phyloP scores from a whole-genome alignment of 163 green algal genomes.

The Coccomyxa subellipsoidea region DNA sequence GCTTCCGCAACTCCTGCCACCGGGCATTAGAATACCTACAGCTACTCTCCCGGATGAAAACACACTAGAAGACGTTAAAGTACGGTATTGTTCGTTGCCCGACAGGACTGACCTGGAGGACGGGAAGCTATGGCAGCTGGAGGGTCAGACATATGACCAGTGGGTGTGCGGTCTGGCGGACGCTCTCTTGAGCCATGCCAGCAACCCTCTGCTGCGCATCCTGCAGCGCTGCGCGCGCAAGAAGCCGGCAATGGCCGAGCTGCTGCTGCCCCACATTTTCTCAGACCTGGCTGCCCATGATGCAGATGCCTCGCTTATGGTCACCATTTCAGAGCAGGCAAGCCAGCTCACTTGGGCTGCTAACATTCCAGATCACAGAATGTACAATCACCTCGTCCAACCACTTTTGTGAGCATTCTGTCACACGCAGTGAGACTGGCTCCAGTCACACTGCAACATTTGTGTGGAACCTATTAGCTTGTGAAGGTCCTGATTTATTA shows the following conservation, averaged over 20 bases:
- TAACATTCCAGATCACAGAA: no score
- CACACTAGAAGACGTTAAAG: no score
- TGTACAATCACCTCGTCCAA: no score
- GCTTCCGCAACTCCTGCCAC: no score
- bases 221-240: conserved; percentile 8
- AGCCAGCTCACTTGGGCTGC: neutral
- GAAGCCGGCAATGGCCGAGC: conserved; percentile 40
- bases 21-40: no score
- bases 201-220: conserved; percentile 22
- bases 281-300: conserved; percentile 37
- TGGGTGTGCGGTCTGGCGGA: conserved; percentile 42
- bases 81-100: no score
- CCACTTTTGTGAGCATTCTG: no score
- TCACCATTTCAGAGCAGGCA: conserved; percentile 17
- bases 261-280: conserved; percentile 57
- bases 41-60: no score
- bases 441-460: no score
- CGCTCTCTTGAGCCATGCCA: conserved; percentile 21
- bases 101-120: neutral
- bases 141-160: conserved; percentile 16
- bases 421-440: no score
- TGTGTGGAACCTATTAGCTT: no score
- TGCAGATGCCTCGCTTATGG: conserved; percentile 9
- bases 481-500: no score
- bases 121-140: conserved; percentile 17